These are phyloP conservation scores for Urtica urens DNA, from an alignment of 306 rosid genomes.

Conservation along the genomic window DNA sequence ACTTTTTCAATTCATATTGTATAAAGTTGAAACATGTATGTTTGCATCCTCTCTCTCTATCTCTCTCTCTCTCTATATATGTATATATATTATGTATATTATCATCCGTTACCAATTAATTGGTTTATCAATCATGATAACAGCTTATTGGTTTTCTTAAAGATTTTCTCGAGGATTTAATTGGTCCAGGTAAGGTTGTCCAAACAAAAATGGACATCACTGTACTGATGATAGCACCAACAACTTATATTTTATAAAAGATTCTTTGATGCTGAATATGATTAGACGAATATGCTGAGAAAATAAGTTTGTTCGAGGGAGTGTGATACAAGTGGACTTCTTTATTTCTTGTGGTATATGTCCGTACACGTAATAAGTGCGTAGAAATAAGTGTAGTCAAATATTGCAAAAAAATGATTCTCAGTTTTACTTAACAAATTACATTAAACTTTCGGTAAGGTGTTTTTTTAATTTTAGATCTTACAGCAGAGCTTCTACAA, in stretches of 20 bases:
- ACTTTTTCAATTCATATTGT: background rate
- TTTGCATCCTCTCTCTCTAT: background rate
- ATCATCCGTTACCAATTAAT: background rate
- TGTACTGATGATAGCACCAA: slow-evolving; percentile 14
- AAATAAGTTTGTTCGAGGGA: background rate
- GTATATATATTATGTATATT: background rate
- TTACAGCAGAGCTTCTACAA: too few relatives aligned
- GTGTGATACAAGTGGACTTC: background rate
- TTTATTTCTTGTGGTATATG: background rate
- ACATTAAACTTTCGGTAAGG: too few relatives aligned
- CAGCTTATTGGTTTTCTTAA: slow-evolving; percentile 2
- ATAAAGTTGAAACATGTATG: background rate
- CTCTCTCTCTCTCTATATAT: background rate
- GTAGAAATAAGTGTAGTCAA: too few relatives aligned
- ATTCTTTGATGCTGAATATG: background rate
- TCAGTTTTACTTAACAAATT: too few relatives aligned
- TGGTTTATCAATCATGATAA: slow-evolving; percentile 14
- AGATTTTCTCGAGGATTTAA: slow-evolving; percentile 4
- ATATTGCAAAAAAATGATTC: too few relatives aligned
- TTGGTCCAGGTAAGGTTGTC: slow-evolving; percentile 7
- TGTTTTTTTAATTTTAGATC: too few relatives aligned
- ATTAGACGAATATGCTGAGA: background rate
- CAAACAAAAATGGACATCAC: slow-evolving; percentile 10
- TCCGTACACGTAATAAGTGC: background rate
- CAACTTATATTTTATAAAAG: slow-evolving; percentile 2